Conservation (phyloP, 192 early-diverging fungal species). For the Backusella circina region DNA sequence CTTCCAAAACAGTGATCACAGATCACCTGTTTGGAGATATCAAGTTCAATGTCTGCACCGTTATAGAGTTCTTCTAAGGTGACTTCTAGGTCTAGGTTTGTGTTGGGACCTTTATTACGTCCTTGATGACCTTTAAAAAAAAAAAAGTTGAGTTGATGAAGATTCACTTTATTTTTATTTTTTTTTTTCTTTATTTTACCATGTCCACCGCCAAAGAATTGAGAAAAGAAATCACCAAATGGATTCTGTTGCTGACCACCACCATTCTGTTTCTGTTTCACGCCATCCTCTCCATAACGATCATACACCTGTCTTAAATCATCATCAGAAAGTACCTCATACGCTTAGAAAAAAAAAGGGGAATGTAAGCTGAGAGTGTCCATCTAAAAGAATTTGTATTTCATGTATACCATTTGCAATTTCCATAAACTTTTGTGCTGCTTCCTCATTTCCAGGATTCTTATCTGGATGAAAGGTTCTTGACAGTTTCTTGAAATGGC, state of each 20-base stretch:
- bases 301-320: constrained; percentile 71
- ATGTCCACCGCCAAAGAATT: constrained; percentile 69
- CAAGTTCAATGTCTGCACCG: constrained; percentile 81
- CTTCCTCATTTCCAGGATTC: constrained; percentile 69
- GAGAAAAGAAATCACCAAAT: constrained; percentile 90
- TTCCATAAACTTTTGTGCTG: constrained; percentile 15
- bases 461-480: constrained; percentile 87
- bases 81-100: constrained; percentile 73
- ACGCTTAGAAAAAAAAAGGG: constrained; percentile 61
- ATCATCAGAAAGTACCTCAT: constrained; percentile 63
- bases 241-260: constrained; percentile 78
- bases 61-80: constrained; percentile 88
- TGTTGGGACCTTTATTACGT: constrained; percentile 69
- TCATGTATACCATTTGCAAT: not conserved
- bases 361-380: too few relatives aligned
- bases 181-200: too few relatives aligned
- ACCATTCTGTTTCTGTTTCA: constrained; percentile 63
- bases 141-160: not conserved
- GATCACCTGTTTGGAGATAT: constrained; percentile 91
- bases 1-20: constrained; percentile 90
- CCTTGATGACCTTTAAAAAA: constrained; percentile 42
- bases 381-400: too few relatives aligned
- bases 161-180: not conserved
- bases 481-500: constrained; percentile 86
- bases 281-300: constrained; percentile 93